Base-by-base conservation (phyloP, 2,329 filamentous ascomycete genomes). In the Pseudocercospora fuligena region DNA sequence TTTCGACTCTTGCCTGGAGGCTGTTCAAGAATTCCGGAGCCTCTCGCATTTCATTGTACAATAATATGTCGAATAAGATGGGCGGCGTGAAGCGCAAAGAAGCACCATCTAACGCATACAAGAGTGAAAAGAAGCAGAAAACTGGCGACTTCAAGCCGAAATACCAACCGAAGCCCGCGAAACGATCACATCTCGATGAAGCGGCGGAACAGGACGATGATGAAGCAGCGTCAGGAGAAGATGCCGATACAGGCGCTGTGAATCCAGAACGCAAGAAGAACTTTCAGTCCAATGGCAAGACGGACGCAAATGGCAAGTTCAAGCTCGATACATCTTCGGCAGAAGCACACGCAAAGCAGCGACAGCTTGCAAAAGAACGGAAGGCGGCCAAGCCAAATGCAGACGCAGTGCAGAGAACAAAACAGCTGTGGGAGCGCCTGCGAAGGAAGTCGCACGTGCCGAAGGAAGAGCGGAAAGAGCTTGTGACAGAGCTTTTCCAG, bases 371-470 rank as follows among this genome's bases (percentile, higher is more conserved):
- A 25, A 90, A 89, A 76, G 94, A 98, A 78, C 92, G 96, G 73
- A 97, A 94, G 84, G 90, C 92, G 43, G 90, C 92, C 51, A 98
- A 97, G 82, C 95, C 95, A 25, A 90, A 98, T 72, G 93, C 94
- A 76, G 94, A 98, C 78, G 88, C 92, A 76, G 89, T 98, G 71
- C 88, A 90, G 69, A 90, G 93, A 69, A 92, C 92, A 62, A 99
- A 99, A 85, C 97, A 97, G 83, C 87, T 99, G 61, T 99, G 95
- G 96, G 95, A 99, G 83, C 88, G 92, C 68, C 82, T 99, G 77
- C 90, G 95, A 71, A 86, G 92, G 74, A 98, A 98, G 82, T 97
- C 94, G 2, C 93, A 97, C 75, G 93, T 99, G 1, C 91, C 93
- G 47, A 89, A 90, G 74, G 92, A 96, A 46, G 94, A 99, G 83